Evolutionary conservation across 202 grass and related monocot genomes (phyloP).

Genomic region (Musa balbisiana): DNA sequence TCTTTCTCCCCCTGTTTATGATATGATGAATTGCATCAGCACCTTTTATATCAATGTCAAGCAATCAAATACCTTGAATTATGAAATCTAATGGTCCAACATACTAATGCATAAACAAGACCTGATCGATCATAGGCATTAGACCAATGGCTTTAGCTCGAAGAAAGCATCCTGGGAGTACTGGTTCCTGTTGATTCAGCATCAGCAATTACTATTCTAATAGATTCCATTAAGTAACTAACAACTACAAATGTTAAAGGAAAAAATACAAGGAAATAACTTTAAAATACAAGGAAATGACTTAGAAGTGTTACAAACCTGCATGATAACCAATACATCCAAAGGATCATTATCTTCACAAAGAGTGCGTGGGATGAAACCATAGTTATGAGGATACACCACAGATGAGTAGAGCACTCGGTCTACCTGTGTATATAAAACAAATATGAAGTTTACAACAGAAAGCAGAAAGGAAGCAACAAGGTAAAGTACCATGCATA

Average conservation of each 20-base stretch:
- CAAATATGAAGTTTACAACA: conserved; percentile 12
- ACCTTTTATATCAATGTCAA: neutral
- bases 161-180: conserved; percentile 82
- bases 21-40: neutral
- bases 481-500: neutral
- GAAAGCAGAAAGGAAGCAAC: neutral
- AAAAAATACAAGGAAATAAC: too few relatives aligned
- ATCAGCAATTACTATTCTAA: neutral
- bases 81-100: conserved; percentile 1
- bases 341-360: conserved; percentile 93
- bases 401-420: conserved; percentile 94
- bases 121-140: conserved; percentile 99
- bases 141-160: conserved; percentile 82
- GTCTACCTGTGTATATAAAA: conserved; percentile 51
- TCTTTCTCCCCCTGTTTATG: conserved; percentile 69
- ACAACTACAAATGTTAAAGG: too few relatives aligned
- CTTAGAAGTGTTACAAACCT: conserved; percentile 40
- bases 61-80: neutral
- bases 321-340: conserved; percentile 93
- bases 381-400: conserved; percentile 97
- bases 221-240: too few relatives aligned
- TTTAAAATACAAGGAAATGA: too few relatives aligned
- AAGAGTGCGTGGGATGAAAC: conserved; percentile 90
- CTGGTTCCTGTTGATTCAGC: conserved; percentile 58
- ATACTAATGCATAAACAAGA: conserved; percentile 22